A percentile compares a stretch with the other conserved stretches of the same genome.
Conservation (phyloP, 805 yeast genomes). For the Kluyveromyces wickerhamii region DNA sequence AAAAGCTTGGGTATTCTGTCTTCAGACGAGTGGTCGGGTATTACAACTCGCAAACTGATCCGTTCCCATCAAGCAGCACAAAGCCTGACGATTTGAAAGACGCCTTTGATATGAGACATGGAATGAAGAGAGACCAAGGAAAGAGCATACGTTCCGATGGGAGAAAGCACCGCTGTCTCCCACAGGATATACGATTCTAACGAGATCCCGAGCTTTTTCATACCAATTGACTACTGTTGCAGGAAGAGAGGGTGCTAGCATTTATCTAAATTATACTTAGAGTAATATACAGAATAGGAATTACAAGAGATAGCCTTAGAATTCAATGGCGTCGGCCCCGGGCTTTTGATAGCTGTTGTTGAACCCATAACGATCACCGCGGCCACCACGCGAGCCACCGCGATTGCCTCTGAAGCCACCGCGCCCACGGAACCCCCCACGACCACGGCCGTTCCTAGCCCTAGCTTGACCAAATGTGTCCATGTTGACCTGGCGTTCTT, state of each 20-base stretch:
- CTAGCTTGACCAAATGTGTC: conserved; percentile 78
- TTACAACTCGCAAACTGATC: conserved; percentile 53
- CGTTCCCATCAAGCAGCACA: conserved; percentile 34
- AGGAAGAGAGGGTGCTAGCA: too few species aligned
- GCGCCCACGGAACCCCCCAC: conserved; percentile 37
- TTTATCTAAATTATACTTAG: too few species aligned
- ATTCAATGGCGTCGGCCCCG: background rate
- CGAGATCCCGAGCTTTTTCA: too few species aligned
- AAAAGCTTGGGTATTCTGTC: conserved; percentile 76
- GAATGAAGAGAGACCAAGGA: conserved; percentile 48
- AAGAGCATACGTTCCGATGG: conserved; percentile 54
- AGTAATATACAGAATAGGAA: background rate
- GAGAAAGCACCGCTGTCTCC: conserved; percentile 48
- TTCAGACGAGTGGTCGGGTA: conserved; percentile 85
- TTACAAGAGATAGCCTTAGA: background rate
- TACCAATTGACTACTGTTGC: too few species aligned
- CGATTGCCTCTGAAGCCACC: conserved; percentile 31
- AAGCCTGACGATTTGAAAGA: conserved; percentile 59
- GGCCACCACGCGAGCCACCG: conserved; percentile 31
- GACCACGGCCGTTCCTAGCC: conserved; percentile 41
- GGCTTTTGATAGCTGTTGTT: conserved; percentile 13
- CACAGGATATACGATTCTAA: conserved; percentile 53
- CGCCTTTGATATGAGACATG: conserved; percentile 82
- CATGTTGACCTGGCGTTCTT: conserved; percentile 62
- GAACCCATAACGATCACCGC: conserved; percentile 17